Percentiles rank a stretch among this genome's conserved stretches.
phyloP scores from a whole-genome alignment of 2,329 filamentous ascomycete species.

The Grosmannia huntii region DNA sequence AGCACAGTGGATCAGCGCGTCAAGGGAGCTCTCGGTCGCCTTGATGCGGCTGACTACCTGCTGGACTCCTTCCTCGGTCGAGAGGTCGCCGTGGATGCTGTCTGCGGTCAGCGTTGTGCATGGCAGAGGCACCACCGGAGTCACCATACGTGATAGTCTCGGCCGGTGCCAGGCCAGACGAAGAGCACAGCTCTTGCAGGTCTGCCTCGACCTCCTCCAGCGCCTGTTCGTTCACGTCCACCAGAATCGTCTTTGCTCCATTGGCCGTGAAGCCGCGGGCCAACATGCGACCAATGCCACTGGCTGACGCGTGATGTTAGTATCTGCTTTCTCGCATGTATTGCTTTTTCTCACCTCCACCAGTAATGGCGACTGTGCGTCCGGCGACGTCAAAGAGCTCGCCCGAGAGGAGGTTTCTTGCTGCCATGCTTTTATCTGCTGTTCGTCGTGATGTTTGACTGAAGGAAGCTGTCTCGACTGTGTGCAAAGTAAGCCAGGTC shows the following conservation, averaged over 20 bases:
- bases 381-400: not conserved
- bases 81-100: slow-evolving; percentile 7
- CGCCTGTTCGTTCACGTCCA: slow-evolving; percentile 9
- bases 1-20: slow-evolving; percentile 2
- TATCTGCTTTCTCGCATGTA: not conserved
- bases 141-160: not conserved
- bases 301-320: not conserved
- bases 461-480: not conserved
- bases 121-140: not conserved
- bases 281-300: slow-evolving; percentile 13
- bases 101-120: not conserved
- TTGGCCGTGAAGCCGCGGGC: slow-evolving; percentile 11
- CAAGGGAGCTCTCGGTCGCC: not conserved
- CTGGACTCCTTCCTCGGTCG: slow-evolving; percentile 7
- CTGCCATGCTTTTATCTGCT: not conserved
- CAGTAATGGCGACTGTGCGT: not conserved
- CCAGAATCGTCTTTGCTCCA: slow-evolving; percentile 10
- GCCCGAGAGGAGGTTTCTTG: not conserved
- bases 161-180: not conserved
- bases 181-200: not conserved
- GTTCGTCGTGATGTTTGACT: not conserved
- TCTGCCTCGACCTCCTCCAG: slow-evolving; percentile 3
- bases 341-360: not conserved
- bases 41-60: not conserved
- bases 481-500: not conserved